Conservation (phyloP, 1,139 yeast species). For the Wickerhamomyces sp. region DNA sequence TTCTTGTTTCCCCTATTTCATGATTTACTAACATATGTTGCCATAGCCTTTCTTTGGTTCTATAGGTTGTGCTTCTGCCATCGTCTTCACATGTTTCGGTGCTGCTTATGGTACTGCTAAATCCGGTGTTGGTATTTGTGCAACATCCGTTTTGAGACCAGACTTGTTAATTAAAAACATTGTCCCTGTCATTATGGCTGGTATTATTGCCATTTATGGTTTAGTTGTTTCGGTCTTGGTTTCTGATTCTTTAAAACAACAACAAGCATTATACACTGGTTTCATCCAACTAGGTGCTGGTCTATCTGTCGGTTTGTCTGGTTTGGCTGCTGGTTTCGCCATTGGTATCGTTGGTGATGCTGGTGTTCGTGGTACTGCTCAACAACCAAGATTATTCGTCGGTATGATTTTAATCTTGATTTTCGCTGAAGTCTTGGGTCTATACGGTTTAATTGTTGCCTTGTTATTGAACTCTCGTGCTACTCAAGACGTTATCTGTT, state of each 20-base stretch:
- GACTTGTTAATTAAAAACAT: constrained; percentile 85
- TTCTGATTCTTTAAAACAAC: constrained; percentile 83
- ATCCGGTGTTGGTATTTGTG: constrained; percentile 99
- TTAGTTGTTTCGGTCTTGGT: constrained; percentile 95
- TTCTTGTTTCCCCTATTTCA: not conserved
- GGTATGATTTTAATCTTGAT: constrained; percentile 96
- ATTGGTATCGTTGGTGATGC: constrained; percentile 99
- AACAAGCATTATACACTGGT: constrained; percentile 93
- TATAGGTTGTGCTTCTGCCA: constrained; percentile 98
- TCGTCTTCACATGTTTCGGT: constrained; percentile 97
- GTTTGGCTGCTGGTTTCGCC: constrained; percentile 97
- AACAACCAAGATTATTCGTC: constrained; percentile 94
- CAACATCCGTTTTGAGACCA: constrained; percentile 96
- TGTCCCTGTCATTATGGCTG: constrained; percentile 99
- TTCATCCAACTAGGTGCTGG: constrained; percentile 99
- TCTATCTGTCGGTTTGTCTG: constrained; percentile 93
- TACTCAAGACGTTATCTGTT: constrained; percentile 83
- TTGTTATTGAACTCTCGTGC: constrained; percentile 96
- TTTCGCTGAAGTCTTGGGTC: constrained; percentile 98
- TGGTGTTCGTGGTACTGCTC: constrained; percentile 95
- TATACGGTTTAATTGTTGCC: constrained; percentile 97
- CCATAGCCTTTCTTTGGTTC: constrained; percentile 93
- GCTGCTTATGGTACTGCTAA: constrained; percentile 99
- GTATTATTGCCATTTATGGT: constrained; percentile 99
- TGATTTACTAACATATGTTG: constrained; percentile 14